Conservation (phyloP, 129 eudicot species). For the Pulicaria dysenterica region DNA sequence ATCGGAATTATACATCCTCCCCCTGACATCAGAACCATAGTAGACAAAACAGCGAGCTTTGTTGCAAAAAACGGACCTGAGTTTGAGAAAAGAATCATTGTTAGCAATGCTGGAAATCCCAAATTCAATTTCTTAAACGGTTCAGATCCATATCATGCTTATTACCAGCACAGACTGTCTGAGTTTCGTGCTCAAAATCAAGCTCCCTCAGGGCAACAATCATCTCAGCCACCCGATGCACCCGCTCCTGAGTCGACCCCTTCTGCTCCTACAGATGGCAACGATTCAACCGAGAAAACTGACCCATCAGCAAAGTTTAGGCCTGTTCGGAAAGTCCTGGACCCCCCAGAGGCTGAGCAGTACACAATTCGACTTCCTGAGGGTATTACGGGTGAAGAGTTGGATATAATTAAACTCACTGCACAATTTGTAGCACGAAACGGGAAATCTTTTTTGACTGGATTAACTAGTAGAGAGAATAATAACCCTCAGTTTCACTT, state of each 20-base stretch:
- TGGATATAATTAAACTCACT: conserved; percentile 84
- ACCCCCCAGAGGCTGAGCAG: conserved; percentile 93
- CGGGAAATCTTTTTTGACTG: conserved; percentile 81
- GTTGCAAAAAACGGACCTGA: conserved; percentile 93
- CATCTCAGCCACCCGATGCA: conserved; percentile 46
- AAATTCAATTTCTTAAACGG: conserved; percentile 80
- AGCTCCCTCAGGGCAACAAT: conserved; percentile 44
- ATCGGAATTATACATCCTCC: conserved; percentile 96
- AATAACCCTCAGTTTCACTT: conserved; percentile 89
- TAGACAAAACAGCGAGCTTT: conserved; percentile 79
- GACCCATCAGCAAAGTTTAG: conserved; percentile 84
- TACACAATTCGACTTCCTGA: conserved; percentile 89
- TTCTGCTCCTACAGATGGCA: conserved; percentile 45
- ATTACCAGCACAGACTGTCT: conserved; percentile 78
- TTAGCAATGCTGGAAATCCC: conserved; percentile 70
- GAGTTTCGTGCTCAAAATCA: conserved; percentile 69
- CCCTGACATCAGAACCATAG: conserved; percentile 78
- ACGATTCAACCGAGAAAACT: conserved; percentile 45
- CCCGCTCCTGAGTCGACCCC: conserved; percentile 43
- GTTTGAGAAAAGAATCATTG: conserved; percentile 75
- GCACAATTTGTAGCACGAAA: conserved; percentile 91
- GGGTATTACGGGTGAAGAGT: conserved; percentile 84
- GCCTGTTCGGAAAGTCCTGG: conserved; percentile 69
- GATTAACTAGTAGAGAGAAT: conserved; percentile 76
- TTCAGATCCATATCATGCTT: conserved; percentile 91